These are phyloP conservation scores for Scutellaria baicalensis DNA, from an alignment of 257 asterid genomes.

Conservation along the genomic window DNA sequence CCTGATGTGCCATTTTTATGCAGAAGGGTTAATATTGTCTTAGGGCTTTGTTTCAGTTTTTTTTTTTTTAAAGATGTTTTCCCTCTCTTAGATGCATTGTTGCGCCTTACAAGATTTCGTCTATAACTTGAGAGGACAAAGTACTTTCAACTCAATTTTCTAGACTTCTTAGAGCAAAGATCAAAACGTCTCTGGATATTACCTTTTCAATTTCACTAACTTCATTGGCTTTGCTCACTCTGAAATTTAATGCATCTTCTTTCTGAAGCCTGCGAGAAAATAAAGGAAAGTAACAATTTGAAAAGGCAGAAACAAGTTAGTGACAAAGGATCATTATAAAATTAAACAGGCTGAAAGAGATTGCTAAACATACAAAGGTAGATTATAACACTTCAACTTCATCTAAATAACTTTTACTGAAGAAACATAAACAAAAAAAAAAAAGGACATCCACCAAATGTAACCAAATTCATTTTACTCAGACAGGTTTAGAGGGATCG, in stretches of 20 bases:
- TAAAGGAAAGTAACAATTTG: conserved; percentile 10
- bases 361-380: not conserved
- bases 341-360: not conserved
- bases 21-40: not conserved
- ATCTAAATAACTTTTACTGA: not conserved
- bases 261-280: conserved; percentile 64
- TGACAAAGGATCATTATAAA: not conserved
- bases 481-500: not conserved
- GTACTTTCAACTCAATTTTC: not conserved
- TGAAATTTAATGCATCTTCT: conserved; percentile 85
- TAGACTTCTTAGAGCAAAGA: not conserved
- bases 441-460: not conserved
- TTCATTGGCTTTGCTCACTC: conserved; percentile 71
- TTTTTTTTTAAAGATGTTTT: not conserved
- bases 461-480: not conserved
- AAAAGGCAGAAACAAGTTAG: not conserved
- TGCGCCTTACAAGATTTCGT: not conserved
- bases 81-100: not conserved
- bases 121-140: not conserved
- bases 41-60: not conserved
- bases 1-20: not conserved
- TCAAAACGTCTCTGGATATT: conserved; percentile 2
- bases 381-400: not conserved
- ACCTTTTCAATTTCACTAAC: conserved; percentile 85
- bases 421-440: not conserved